A percentile compares a stretch with the other conserved stretches of the same genome.
Evolutionary conservation across 2,329 filamentous ascomycete species (phyloP).

Genomic region (Falciphora oryzae): DNA sequence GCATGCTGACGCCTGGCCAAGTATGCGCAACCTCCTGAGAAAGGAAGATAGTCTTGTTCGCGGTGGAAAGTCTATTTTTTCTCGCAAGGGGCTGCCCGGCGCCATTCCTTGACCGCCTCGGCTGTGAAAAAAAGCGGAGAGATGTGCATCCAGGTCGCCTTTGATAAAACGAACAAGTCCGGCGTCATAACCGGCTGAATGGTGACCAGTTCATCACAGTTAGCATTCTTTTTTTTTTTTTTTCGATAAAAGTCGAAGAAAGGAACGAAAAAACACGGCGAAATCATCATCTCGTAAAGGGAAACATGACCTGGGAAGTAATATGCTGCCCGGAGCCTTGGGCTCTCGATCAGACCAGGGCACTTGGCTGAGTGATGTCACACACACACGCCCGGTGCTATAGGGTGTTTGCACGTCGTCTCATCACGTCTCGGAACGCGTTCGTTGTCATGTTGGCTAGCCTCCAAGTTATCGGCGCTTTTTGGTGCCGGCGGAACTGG

Average conservation of each 20-base stretch:
- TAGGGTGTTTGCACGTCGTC: not conserved
- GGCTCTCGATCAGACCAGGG: not conserved
- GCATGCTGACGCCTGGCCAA: not conserved
- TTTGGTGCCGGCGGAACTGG: not conserved
- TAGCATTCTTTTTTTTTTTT: not conserved
- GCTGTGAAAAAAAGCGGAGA: not conserved
- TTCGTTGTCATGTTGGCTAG: not conserved
- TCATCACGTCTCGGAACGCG: not conserved
- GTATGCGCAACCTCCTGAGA: no score
- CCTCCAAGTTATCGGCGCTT: not conserved
- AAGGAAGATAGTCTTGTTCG: not conserved
- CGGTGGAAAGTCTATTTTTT: not conserved
- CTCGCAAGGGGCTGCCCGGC: no score
- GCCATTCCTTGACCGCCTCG: not conserved
- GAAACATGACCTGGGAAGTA: not conserved
- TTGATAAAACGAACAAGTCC: not conserved
- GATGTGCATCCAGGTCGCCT: not conserved
- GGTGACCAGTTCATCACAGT: not conserved
- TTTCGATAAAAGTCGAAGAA: not conserved
- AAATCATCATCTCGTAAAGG: not conserved
- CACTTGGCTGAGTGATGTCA: not conserved
- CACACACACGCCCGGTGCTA: not conserved
- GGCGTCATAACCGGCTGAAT: no score
- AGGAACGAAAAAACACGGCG: not conserved
- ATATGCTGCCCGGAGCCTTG: not conserved